phyloP scores from a whole-genome alignment of 768 basidiomycete species.

The Trametes cinnabarina region DNA sequence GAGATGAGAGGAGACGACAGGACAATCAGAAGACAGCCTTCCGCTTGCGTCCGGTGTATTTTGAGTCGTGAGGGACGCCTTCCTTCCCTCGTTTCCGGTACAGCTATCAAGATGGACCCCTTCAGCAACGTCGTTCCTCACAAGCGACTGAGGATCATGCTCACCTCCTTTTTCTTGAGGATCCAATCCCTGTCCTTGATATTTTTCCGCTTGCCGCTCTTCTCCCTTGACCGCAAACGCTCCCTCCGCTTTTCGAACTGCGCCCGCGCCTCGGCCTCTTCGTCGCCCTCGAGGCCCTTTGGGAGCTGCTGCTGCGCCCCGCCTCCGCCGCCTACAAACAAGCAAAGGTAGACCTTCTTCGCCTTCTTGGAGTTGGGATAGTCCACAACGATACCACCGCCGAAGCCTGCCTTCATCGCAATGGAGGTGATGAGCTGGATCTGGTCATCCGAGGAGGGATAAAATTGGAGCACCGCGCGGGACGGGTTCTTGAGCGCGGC shows the following conservation, averaged over 20 bases:
- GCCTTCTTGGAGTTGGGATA: slow-evolving; percentile 98
- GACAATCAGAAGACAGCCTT: slow-evolving; percentile 61
- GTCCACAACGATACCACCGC: slow-evolving; percentile 94
- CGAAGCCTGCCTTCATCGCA: slow-evolving; percentile 94
- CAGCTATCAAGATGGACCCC: too few relatives aligned
- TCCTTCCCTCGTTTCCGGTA: slow-evolving; percentile 86
- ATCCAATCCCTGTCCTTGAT: slow-evolving; percentile 90
- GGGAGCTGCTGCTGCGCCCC: slow-evolving; percentile 54
- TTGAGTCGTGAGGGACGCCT: slow-evolving; percentile 79
- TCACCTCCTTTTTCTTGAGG: slow-evolving; percentile 92
- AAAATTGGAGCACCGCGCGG: slow-evolving; percentile 89
- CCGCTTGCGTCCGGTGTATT: slow-evolving; percentile 90
- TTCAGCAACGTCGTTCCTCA: too few relatives aligned
- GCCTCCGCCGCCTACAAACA: slow-evolving; percentile 84
- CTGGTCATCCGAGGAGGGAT: slow-evolving; percentile 96
- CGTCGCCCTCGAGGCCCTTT: slow-evolving; percentile 69
- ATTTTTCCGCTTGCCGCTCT: slow-evolving; percentile 65
- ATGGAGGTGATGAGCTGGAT: slow-evolving; percentile 90
- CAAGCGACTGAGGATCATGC: too few relatives aligned
- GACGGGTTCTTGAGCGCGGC: slow-evolving; percentile 83
- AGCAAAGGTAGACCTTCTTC: slow-evolving; percentile 88
- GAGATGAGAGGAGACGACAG: background rate
- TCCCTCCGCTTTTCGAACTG: slow-evolving; percentile 80
- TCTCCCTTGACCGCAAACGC: slow-evolving; percentile 53
- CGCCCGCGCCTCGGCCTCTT: slow-evolving; percentile 50